Evolutionary conservation across 2,329 filamentous ascomycete genomes (phyloP).

Genomic region (Gyromitra esculenta): DNA sequence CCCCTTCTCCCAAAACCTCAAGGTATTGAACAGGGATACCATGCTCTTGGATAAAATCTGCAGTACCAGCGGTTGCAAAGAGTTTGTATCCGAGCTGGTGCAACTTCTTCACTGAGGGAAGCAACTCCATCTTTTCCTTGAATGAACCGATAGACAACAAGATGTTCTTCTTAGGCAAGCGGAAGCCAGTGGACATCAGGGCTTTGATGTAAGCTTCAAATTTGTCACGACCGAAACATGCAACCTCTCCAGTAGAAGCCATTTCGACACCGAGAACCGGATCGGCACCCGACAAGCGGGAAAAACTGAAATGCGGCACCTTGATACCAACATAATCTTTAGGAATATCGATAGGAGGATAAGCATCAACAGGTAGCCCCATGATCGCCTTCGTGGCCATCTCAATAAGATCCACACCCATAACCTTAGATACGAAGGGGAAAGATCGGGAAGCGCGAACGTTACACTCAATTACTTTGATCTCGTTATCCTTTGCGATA

Average conservation of each 20-base stretch:
- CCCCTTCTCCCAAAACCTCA: constrained; percentile 76
- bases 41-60: constrained; percentile 94
- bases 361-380: constrained; percentile 80
- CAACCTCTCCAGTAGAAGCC: constrained; percentile 98
- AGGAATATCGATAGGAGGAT: constrained; percentile 79
- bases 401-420: constrained; percentile 96
- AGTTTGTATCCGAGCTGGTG: constrained; percentile 93
- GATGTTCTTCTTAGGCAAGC: constrained; percentile 93
- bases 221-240: constrained; percentile 93
- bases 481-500: constrained; percentile 99
- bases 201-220: constrained; percentile 98
- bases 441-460: constrained; percentile 95
- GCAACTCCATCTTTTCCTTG: constrained; percentile 98
- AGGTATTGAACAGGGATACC: constrained; percentile 92
- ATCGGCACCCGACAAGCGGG: constrained; percentile 91
- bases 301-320: constrained; percentile 99
- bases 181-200: constrained; percentile 93
- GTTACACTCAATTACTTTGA: constrained; percentile 99
- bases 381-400: constrained; percentile 99
- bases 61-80: constrained; percentile 94
- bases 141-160: constrained; percentile 94
- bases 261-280: constrained; percentile 98
- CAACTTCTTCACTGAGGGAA: constrained; percentile 88
- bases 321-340: constrained; percentile 93
- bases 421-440: constrained; percentile 98